These are phyloP conservation scores for Paxillus rubicundulus DNA, from an alignment of 768 basidiomycete genomes.

Conservation along the genomic window DNA sequence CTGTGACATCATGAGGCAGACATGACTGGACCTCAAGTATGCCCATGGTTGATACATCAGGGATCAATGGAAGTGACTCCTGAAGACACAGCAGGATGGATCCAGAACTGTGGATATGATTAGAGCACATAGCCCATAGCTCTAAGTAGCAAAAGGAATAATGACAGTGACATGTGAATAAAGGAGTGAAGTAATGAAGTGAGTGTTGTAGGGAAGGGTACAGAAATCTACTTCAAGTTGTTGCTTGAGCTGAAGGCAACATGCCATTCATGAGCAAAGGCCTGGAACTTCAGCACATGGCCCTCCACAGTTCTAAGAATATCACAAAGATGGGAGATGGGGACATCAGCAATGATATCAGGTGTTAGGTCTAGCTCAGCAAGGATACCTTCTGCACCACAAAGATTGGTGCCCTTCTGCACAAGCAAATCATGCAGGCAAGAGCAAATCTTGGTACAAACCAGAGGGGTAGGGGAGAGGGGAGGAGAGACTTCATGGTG, in stretches of 20 bases:
- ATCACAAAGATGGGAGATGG: not conserved
- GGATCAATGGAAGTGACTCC: constrained; percentile 13
- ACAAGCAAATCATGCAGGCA: not conserved
- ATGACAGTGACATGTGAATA: no score
- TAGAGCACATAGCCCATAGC: no score
- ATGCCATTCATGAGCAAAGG: not conserved
- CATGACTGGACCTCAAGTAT: not conserved
- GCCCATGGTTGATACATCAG: constrained; percentile 18
- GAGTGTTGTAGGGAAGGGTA: no score
- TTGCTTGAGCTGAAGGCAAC: not conserved
- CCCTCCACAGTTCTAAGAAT: not conserved
- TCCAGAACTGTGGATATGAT: constrained; percentile 22
- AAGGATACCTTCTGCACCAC: no score
- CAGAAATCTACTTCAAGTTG: not conserved
- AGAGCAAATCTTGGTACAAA: not conserved
- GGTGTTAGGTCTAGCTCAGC: not conserved
- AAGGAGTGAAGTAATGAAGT: no score
- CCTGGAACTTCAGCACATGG: not conserved
- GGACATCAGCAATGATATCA: not conserved
- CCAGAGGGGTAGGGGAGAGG: not conserved
- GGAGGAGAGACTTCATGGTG: not conserved
- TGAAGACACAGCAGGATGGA: constrained; percentile 20
- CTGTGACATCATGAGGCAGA: constrained; percentile 5
- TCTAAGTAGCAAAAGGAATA: no score
- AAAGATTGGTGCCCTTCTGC: not conserved